Percentiles rank a stretch among this genome's conserved stretches.
phyloP scores from a whole-genome alignment of 495 filamentous ascomycete species.

The Aspergillus baeticus region DNA sequence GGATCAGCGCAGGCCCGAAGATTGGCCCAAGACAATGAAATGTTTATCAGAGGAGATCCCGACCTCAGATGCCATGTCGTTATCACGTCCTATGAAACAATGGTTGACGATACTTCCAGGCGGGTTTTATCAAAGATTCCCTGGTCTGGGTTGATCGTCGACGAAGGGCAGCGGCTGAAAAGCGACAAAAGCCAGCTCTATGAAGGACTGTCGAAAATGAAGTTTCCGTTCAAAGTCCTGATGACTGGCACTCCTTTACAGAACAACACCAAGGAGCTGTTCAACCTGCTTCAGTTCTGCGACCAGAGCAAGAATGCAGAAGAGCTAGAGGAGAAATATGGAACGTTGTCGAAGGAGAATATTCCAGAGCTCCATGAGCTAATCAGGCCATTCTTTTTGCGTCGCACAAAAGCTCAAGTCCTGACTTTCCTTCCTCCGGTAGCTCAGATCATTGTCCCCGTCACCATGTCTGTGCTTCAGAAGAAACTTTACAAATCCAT shows the following conservation, averaged over 20 bases:
- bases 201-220: slow-evolving; percentile 64
- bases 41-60: slow-evolving; percentile 64
- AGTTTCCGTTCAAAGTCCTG: slow-evolving; percentile 75
- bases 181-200: slow-evolving; percentile 87
- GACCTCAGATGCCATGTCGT: slow-evolving; percentile 84
- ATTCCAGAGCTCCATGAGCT: slow-evolving; percentile 76
- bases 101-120: slow-evolving; percentile 63
- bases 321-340: slow-evolving; percentile 71
- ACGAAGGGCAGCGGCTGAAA: slow-evolving; percentile 95
- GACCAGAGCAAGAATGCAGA: slow-evolving; percentile 68
- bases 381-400: slow-evolving; percentile 78
- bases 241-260: slow-evolving; percentile 91
- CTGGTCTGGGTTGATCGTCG: slow-evolving; percentile 89
- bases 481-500: slow-evolving; percentile 95
- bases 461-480: slow-evolving; percentile 89
- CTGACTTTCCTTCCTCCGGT: slow-evolving; percentile 87
- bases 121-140: slow-evolving; percentile 62
- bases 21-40: slow-evolving; percentile 72
- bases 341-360: slow-evolving; percentile 73
- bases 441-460: slow-evolving; percentile 90
- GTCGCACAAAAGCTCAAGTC: slow-evolving; percentile 86
- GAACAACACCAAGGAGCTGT: slow-evolving; percentile 91
- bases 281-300: slow-evolving; percentile 93
- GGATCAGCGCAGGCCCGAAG: slow-evolving; percentile 69
- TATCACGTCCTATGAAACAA: slow-evolving; percentile 91